phyloP scores from a whole-genome alignment of 2,329 filamentous ascomycete genomes.

The Ascochyta clinopodiicola region DNA sequence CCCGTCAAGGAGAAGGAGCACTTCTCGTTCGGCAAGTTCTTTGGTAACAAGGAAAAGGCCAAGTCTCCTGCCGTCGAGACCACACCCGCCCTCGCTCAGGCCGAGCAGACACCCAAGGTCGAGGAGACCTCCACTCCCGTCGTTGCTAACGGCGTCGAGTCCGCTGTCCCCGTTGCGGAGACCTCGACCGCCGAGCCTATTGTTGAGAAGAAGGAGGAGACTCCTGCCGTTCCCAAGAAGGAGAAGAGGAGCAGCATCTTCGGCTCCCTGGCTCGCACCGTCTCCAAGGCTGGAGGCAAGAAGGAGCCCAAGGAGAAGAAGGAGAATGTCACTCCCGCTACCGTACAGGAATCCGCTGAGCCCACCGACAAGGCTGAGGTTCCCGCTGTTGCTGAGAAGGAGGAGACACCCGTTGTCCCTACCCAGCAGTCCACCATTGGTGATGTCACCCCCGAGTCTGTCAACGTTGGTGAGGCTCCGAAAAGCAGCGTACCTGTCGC shows the following conservation, averaged over 20 bases:
- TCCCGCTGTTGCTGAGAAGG: conserved; percentile 35
- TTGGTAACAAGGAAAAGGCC: conserved; percentile 59
- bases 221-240: conserved; percentile 62
- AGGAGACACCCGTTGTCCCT: conserved; percentile 33
- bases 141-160: conserved; percentile 29
- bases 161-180: conserved; percentile 47
- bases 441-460: conserved; percentile 48
- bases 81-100: conserved; percentile 52
- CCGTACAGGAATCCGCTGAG: conserved; percentile 44
- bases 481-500: conserved; percentile 50
- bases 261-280: conserved; percentile 65
- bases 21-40: conserved; percentile 61
- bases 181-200: conserved; percentile 53
- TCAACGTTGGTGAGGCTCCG: conserved; percentile 49
- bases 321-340: conserved; percentile 39
- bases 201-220: conserved; percentile 46
- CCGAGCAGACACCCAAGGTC: conserved; percentile 47
- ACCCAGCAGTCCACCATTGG: conserved; percentile 44
- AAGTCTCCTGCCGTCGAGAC: conserved; percentile 50
- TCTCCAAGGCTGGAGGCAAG: conserved; percentile 51
- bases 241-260: conserved; percentile 89
- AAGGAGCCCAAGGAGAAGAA: conserved; percentile 49
- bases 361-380: conserved; percentile 32
- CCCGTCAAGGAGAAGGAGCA: conserved; percentile 54
- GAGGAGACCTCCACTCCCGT: conserved; percentile 43